A percentile compares a stretch with the other conserved stretches of the same genome.
phyloP scores from a whole-genome alignment of 2,329 filamentous ascomycete genomes.

The Penicillium sclerotiorum region DNA sequence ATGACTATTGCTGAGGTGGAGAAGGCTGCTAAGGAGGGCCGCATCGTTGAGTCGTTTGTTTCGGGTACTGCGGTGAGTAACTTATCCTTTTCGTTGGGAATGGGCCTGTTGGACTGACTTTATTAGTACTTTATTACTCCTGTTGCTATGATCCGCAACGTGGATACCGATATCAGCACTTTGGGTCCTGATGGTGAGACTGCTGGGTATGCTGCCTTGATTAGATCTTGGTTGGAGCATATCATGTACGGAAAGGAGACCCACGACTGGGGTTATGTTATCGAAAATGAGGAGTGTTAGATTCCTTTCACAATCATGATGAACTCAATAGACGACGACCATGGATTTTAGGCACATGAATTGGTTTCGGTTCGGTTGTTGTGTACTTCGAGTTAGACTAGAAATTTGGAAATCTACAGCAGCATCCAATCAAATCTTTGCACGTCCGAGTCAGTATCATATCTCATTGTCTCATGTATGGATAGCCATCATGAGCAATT shows the following conservation, averaged over 20 bases:
- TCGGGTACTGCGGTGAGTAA: constrained; percentile 82
- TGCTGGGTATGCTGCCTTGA: constrained; percentile 40
- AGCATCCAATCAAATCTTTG: too few relatives aligned
- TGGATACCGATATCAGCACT: constrained; percentile 64
- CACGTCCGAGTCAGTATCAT: too few relatives aligned
- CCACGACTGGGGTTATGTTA: constrained; percentile 70
- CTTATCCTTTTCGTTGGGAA: neutral
- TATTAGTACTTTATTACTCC: constrained; percentile 70
- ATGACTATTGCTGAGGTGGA: constrained; percentile 80
- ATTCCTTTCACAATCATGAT: neutral
- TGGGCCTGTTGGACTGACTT: neutral
- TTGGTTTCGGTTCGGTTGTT: too few relatives aligned
- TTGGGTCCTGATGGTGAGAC: constrained; percentile 28
- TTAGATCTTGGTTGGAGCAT: constrained; percentile 69
- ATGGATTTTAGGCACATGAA: neutral
- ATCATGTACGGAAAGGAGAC: constrained; percentile 74
- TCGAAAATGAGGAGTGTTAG: constrained; percentile 59
- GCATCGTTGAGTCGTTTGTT: constrained; percentile 81
- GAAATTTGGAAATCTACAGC: too few relatives aligned
- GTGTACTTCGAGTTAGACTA: too few relatives aligned
- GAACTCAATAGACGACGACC: neutral
- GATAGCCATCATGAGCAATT: too few relatives aligned
- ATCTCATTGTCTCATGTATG: too few relatives aligned
- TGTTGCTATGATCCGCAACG: constrained; percentile 69
- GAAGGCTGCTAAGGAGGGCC: constrained; percentile 71